These are phyloP conservation scores for Hypomontagnella submonticulosa DNA, from an alignment of 495 filamentous ascomycete genomes.

Conservation along the genomic window DNA sequence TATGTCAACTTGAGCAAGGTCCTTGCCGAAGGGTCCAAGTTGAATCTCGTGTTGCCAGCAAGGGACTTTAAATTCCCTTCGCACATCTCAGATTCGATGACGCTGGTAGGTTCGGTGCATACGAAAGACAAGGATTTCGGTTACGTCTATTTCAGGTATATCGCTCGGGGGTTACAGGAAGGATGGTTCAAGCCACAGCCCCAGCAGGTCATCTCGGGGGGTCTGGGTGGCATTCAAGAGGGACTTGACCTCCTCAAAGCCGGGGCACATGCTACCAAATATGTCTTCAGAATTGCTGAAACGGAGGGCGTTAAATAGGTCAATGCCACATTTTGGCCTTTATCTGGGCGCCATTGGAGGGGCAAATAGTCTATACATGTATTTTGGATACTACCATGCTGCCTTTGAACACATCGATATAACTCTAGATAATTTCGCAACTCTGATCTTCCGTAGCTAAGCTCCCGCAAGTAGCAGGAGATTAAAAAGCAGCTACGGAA, in stretches of 20 bases:
- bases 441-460: no score
- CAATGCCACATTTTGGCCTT: neutral
- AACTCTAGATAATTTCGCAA: no score
- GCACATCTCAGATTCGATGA: conserved; percentile 48
- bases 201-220: conserved; percentile 68
- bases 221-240: conserved; percentile 66
- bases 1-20: conserved; percentile 52
- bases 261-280: conserved; percentile 75
- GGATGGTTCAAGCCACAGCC: conserved; percentile 73
- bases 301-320: conserved; percentile 57
- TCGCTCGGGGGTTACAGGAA: conserved; percentile 63
- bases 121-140: conserved; percentile 66
- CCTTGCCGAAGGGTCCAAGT: conserved; percentile 56
- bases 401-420: no score
- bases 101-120: conserved; percentile 64
- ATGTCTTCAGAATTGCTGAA: conserved; percentile 74
- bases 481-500: no score
- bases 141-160: conserved; percentile 63
- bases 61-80: conserved; percentile 52
- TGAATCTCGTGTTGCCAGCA: conserved; percentile 65
- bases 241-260: conserved; percentile 66
- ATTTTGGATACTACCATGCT: no score
- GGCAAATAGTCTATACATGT: no score
- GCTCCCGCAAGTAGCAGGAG: no score
- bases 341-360: neutral